Base-by-base conservation (phyloP, 768 basidiomycete genomes). In the Dendrothele bispora region DNA sequence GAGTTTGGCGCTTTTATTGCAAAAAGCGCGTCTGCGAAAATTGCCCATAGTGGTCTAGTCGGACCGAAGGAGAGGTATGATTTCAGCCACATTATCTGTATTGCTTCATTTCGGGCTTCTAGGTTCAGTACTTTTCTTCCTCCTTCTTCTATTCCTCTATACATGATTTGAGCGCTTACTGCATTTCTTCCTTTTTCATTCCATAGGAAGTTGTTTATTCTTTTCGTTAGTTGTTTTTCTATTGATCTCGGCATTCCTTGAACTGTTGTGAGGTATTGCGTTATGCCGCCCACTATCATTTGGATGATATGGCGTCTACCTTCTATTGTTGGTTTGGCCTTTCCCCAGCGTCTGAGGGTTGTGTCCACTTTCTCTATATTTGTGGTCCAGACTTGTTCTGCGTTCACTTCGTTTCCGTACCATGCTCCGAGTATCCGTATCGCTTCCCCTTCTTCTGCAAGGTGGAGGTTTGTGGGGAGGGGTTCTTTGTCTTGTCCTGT, bases 201-300 rank as follows among this genome's bases (percentile, higher is more conserved):
- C 17, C 28, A 18, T 14, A 59, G 29, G 35, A 65, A 62, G 10
- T 32, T 6, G 1, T 32, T 25, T 3, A 45, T 42, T 4, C 42
- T 39, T 17, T 52, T 50, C 1, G 12, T 45, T 0, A 55, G 41
- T 12, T 5, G 24, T n/a, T n/a, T 24, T 1, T 35, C 40, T 2
- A 61, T 53, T 0, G 24, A 2, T 15, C 39, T 35, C 0, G 58
- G 60, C 60, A 61, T 61, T 3, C 55, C 20, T 20, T 58, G 50
- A 5, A 50, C 57, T 14, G 37, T 18, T 1, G 58, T 48, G 6
- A 38, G 21, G 35, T 46, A 54, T 38, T 55, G 54, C 11, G 51
- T 55, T 11, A 27, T 48, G 1, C 40, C 51, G 4, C 48, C 53
- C 0, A 58, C 14, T 2, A 52, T 34, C 5, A 46, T 30, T 30